Evolutionary conservation across 208 protist species (phyloP), one percentile per base, ranked within the genome.

Genomic region (Trypanosoma vivax): DNA sequence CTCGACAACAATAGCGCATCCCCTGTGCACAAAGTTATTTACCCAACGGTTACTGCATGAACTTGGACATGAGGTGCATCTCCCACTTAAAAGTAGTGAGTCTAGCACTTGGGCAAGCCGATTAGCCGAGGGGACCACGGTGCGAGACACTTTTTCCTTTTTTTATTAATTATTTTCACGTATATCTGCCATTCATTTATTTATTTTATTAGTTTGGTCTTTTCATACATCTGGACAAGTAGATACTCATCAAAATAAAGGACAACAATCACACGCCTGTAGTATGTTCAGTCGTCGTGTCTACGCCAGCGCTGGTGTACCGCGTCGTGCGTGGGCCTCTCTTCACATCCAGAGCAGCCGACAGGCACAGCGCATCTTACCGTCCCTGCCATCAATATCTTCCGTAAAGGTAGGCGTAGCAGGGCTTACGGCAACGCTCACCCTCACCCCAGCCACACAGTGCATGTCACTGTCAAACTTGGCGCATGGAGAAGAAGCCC

Each of bases 271-370:
- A 13, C 13, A 13, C 13, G 13, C 7, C 13, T 37, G 7, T 13
- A 37, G 33, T 37, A 91, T 92, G 84, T 92, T 92, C 54, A 74
- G 77, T 31, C 76, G 84, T 40, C 84, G 84, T 41, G 76, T 88
- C 5, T 92, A 87, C 54, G 76, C 80, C 24, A 92, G 84, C 45
- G 72, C 78, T 0, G 63, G 72, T 18, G 54, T 92, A 13, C 84
- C 84, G 16, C 84, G 84, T 18, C 65, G 64, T 28, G 71, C 76
- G 72, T 92, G 76, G 75, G 52, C 64, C 18, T 52, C 59, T 33
- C 53, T 92, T 57, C 74, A 87, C 69, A 83, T 92, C 33, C 73
- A 83, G 35, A 87, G 54, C 54, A 51, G 38, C 10, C 39, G 58
- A 1, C 84, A 92, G 59, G 77, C 83, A 14, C 42, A 41, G 40